Evolutionary conservation across 306 rosid species (phyloP), one percentile per base, ranked within the genome.

Genomic region (Cucurbita pepo): DNA sequence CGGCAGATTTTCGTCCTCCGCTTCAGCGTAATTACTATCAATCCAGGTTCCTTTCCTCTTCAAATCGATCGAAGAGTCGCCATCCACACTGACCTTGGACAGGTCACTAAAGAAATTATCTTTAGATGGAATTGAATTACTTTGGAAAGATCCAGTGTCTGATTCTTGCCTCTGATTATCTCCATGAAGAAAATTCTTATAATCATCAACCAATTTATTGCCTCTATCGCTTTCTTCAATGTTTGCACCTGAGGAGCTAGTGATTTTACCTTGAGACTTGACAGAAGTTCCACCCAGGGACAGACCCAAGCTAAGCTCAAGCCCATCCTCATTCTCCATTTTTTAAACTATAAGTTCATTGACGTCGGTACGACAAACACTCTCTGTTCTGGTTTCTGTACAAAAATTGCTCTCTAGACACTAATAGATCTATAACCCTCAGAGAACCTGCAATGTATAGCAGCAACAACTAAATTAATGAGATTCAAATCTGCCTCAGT

Each of bases 271-370:
- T 85, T 89, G 91, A 65, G 90, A 61, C 81, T 91, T 95, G 74
- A 45, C 81, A 66, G 97, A 86, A 38, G 86, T 84, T 78, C 97
- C 96, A 62, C 97, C 95, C 71, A 55, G 91, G 69, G 92, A 88
- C 41, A 95, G 85, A 83, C 97, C 96, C 87, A 95, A 84, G 79
- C 99, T 89, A 76, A 95, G 97, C 85, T 95, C 99, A 79, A 95
- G 95, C 76, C 91, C 99, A 34, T 80, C 86, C 14, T 95, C 97
- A 80, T 91, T 96, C 72, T 91, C 99, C 99, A 95, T 95, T 36
- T 80, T 45, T 48, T 15, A 15, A 47, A 30, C 73, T 69, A 48
- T 13, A 48, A 25, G 44, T 45, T 69, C 57, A 48, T 48, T 25
- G 21, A 69, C 57, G 30, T 47, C 19, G n/a, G 34, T 34, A 15